A percentile compares a stretch with the other conserved stretches of the same genome.
Evolutionary conservation across 306 rosid species (phyloP).

Genomic region (Begonia peltatifolia): DNA sequence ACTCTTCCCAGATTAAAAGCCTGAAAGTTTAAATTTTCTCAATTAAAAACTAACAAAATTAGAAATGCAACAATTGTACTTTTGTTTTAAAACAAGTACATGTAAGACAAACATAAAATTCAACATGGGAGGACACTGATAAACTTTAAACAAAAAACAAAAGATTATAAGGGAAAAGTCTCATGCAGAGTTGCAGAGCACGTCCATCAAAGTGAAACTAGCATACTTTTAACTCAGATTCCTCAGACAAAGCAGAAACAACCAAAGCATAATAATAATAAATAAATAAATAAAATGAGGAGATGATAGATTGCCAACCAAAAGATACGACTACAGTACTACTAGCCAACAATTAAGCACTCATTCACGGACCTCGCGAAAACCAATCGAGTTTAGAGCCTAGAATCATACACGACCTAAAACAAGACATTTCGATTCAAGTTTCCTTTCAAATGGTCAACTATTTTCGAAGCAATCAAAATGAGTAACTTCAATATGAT

Average conservation of each 20-base stretch:
- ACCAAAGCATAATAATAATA: background rate
- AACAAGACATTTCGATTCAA: background rate
- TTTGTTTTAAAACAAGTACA: background rate
- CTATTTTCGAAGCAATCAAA: background rate
- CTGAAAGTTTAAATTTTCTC: slow-evolving; percentile 23
- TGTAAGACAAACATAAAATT: background rate
- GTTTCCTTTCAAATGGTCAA: too few relatives aligned
- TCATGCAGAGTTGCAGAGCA: background rate
- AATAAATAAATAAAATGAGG: background rate
- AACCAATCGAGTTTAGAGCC: background rate
- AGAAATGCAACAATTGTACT: background rate
- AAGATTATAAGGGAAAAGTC: background rate
- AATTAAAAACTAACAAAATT: background rate
- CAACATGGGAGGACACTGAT: background rate
- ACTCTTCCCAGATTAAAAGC: slow-evolving; percentile 86
- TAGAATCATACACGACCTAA: background rate
- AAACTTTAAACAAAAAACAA: background rate
- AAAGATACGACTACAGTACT: background rate
- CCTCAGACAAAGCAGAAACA: background rate
- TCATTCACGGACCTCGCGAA: background rate
- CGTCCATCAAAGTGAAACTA: background rate
- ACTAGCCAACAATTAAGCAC: background rate
- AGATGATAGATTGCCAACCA: background rate
- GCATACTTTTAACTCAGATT: background rate
- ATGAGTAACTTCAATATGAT: too few relatives aligned